phyloP scores from a whole-genome alignment of 345 rosid genomes.

The Ceriops zippeliana region DNA sequence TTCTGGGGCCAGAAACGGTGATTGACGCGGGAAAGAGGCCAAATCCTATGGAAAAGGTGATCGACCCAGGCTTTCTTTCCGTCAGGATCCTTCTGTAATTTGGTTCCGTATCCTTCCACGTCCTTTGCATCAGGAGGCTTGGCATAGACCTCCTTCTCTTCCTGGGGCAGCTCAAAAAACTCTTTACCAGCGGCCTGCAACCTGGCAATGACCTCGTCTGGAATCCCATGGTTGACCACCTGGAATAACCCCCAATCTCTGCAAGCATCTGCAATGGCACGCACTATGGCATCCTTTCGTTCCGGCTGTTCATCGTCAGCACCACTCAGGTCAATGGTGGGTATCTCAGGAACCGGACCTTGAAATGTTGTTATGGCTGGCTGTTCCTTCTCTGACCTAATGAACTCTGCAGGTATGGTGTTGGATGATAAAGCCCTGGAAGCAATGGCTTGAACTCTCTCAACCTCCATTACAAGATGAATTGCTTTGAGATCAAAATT shows the following conservation, averaged over 20 bases:
- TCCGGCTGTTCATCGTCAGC: slow-evolving; percentile 20
- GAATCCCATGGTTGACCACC: slow-evolving; percentile 62
- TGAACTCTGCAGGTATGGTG: slow-evolving; percentile 60
- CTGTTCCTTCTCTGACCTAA: slow-evolving; percentile 61
- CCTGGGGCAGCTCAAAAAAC: slow-evolving; percentile 63
- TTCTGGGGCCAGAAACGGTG: slow-evolving; percentile 70
- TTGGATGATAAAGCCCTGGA: slow-evolving; percentile 10
- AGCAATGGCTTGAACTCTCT: slow-evolving; percentile 17
- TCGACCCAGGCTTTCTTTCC: slow-evolving; percentile 77
- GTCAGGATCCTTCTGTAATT: slow-evolving; percentile 42
- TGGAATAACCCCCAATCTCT: slow-evolving; percentile 63
- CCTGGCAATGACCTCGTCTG: slow-evolving; percentile 35
- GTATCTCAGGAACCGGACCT: slow-evolving; percentile 48
- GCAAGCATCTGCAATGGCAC: slow-evolving; percentile 34
- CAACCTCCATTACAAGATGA: not conserved
- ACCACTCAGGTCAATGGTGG: slow-evolving; percentile 38
- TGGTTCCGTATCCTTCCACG: slow-evolving; percentile 68
- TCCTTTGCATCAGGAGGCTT: slow-evolving; percentile 38
- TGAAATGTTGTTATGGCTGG: slow-evolving; percentile 57
- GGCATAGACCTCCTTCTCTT: slow-evolving; percentile 59
- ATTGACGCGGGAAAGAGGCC: slow-evolving; percentile 64
- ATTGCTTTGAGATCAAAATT: no score
- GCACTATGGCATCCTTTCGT: slow-evolving; percentile 19
- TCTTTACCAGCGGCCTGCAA: slow-evolving; percentile 53
- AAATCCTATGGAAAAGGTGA: slow-evolving; percentile 73